A percentile compares a stretch with the other conserved stretches of the same genome.
These are phyloP conservation scores for Protomyces arabidopsidicola DNA, from an alignment of 1,139 yeast species.

Conservation along the genomic window DNA sequence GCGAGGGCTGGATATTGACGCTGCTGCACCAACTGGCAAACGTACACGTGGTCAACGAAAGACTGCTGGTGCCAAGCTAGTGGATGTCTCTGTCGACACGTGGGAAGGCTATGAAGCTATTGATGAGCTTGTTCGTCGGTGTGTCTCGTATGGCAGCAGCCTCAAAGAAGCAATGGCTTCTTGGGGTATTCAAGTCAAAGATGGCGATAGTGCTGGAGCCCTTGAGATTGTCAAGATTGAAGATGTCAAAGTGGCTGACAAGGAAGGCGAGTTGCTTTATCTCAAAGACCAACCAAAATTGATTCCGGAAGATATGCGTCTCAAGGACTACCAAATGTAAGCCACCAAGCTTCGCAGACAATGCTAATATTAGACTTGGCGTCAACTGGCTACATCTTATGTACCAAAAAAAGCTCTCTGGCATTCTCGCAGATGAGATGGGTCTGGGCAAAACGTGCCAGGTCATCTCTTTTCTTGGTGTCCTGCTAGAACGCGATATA, in stretches of 20 bases:
- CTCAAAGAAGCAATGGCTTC: conserved; percentile 67
- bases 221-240: conserved; percentile 40
- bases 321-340: conserved; percentile 78
- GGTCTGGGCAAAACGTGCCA: conserved; percentile 87
- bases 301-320: conserved; percentile 56
- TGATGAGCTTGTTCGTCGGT: conserved; percentile 77
- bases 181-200: conserved; percentile 80
- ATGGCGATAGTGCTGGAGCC: conserved; percentile 52
- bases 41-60: conserved; percentile 41
- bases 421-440: conserved; percentile 86
- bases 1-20: conserved; percentile 48
- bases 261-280: conserved; percentile 45
- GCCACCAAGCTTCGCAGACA: background rate
- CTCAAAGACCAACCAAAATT: conserved; percentile 67
- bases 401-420: conserved; percentile 72
- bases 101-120: conserved; percentile 89
- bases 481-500: conserved; percentile 59
- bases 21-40: conserved; percentile 34
- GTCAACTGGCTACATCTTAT: conserved; percentile 84
- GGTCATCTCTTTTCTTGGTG: conserved; percentile 87
- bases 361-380: conserved; percentile 52
- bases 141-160: conserved; percentile 68
- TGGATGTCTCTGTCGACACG: conserved; percentile 50
- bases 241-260: conserved; percentile 29
- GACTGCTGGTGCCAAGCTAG: conserved; percentile 66